phyloP scores from a whole-genome alignment of 805 yeast species.

The Yarrowia sp. region DNA sequence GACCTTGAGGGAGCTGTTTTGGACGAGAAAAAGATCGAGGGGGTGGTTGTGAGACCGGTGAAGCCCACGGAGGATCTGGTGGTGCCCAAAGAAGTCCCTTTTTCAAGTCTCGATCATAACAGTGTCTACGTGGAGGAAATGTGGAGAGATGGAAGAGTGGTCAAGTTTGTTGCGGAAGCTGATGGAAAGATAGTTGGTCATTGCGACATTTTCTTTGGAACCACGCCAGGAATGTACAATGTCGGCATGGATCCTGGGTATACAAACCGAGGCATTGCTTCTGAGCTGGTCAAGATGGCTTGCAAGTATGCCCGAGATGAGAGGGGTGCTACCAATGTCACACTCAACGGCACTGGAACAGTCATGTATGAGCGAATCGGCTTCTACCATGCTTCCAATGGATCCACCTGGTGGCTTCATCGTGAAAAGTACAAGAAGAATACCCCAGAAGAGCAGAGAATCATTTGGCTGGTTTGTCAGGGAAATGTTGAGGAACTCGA shows the following conservation, averaged over 20 bases:
- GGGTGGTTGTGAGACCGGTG: neutral
- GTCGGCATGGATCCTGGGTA: conserved; percentile 11
- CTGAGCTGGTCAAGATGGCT: conserved; percentile 16
- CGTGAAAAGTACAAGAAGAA: conserved; percentile 13
- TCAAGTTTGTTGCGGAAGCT: conserved; percentile 14
- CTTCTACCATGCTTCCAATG: conserved; percentile 16
- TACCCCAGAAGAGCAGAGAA: neutral
- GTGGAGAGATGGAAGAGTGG: neutral
- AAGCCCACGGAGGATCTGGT: neutral
- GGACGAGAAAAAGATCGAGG: neutral
- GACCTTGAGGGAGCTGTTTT: neutral
- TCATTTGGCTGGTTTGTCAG: conserved; percentile 20
- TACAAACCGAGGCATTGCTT: conserved; percentile 2
- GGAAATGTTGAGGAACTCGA: neutral
- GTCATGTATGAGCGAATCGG: conserved; percentile 20
- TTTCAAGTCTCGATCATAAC: neutral
- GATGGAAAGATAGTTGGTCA: conserved; percentile 11
- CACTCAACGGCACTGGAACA: conserved; percentile 24
- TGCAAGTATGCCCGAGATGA: conserved; percentile 13
- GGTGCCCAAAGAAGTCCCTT: conserved; percentile 9
- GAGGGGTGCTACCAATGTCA: neutral
- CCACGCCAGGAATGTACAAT: conserved; percentile 4
- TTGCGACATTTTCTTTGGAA: conserved; percentile 10
- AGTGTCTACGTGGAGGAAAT: neutral
- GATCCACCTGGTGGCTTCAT: conserved; percentile 26